phyloP scores from a whole-genome alignment of 2,329 filamentous ascomycete species.

The Nannizziopsis arthrosporioides region DNA sequence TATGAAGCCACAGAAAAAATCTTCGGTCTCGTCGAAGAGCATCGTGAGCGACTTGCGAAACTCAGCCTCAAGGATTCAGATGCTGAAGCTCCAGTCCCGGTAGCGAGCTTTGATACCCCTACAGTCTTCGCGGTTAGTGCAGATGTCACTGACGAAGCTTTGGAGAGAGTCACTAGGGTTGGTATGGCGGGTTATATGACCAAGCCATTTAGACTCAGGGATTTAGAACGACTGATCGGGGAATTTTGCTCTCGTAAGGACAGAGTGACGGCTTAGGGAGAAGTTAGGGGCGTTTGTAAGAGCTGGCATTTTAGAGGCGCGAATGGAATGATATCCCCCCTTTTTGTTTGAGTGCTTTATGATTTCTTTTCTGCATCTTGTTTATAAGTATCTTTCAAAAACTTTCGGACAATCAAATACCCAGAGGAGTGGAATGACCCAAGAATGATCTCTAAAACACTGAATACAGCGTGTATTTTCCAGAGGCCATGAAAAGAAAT shows the following conservation, averaged over 20 bases:
- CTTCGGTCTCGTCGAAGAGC: slow-evolving; percentile 40
- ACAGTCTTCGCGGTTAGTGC: slow-evolving; percentile 53
- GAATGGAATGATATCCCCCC: background rate
- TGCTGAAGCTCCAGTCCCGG: slow-evolving; percentile 20
- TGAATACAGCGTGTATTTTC: no score
- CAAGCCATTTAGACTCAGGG: slow-evolving; percentile 53
- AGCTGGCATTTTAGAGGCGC: no score
- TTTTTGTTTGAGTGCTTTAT: background rate
- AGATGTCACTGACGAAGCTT: slow-evolving; percentile 53
- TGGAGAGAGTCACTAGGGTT: slow-evolving; percentile 48
- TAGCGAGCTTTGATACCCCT: slow-evolving; percentile 16
- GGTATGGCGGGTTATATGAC: slow-evolving; percentile 60
- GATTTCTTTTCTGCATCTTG: no score
- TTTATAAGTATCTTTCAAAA: no score
- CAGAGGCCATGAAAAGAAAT: no score
- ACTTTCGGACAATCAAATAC: no score
- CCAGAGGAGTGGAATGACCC: no score
- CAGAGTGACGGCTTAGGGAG: background rate
- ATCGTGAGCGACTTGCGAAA: slow-evolving; percentile 19
- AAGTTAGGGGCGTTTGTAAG: background rate
- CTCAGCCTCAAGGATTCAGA: background rate
- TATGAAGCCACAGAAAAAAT: slow-evolving; percentile 57
- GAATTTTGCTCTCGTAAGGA: slow-evolving; percentile 30
- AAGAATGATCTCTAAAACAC: no score
- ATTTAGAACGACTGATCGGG: slow-evolving; percentile 49